Conservation (phyloP, 2,329 filamentous ascomycete genomes). For the Paraphoma chrysanthemicola region DNA sequence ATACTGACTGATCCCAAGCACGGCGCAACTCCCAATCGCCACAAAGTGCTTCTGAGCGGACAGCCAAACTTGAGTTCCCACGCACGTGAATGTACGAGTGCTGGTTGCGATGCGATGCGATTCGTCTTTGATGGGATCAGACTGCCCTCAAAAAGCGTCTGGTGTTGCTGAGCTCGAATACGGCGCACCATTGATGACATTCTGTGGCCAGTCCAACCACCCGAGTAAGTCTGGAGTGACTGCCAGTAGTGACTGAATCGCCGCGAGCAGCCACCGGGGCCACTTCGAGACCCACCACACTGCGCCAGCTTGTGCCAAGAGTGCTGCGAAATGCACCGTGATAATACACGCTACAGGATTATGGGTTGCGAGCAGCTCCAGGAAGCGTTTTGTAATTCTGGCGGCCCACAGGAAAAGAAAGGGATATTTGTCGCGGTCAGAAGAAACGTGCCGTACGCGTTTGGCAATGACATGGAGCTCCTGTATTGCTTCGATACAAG, state of each 20-base stretch:
- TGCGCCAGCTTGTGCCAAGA: constrained; percentile 26
- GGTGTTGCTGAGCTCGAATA: too few relatives aligned
- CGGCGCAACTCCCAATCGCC: too few relatives aligned
- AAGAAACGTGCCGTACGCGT: constrained; percentile 21
- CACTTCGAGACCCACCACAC: constrained; percentile 40
- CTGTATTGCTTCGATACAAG: constrained; percentile 29
- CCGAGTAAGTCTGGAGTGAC: constrained; percentile 32
- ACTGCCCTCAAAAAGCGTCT: too few relatives aligned
- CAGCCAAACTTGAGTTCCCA: too few relatives aligned
- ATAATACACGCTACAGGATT: constrained; percentile 39
- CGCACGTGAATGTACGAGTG: too few relatives aligned
- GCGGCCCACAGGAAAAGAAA: constrained; percentile 37
- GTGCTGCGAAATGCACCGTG: constrained; percentile 33
- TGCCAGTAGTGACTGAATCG: constrained; percentile 28
- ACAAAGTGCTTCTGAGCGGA: too few relatives aligned
- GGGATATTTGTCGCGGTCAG: constrained; percentile 28
- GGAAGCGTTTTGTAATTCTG: constrained; percentile 26
- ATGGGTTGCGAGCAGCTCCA: constrained; percentile 31
- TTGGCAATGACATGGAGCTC: constrained; percentile 29
- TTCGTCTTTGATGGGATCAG: too few relatives aligned
- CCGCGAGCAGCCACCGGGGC: constrained; percentile 34
- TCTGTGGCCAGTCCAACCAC: constrained; percentile 38
- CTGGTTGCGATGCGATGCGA: too few relatives aligned
- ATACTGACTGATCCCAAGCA: too few relatives aligned
- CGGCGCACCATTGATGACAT: constrained; percentile 16